Conservation (phyloP, 2,329 filamentous ascomycete species). For the Madurella mycetomatis region DNA sequence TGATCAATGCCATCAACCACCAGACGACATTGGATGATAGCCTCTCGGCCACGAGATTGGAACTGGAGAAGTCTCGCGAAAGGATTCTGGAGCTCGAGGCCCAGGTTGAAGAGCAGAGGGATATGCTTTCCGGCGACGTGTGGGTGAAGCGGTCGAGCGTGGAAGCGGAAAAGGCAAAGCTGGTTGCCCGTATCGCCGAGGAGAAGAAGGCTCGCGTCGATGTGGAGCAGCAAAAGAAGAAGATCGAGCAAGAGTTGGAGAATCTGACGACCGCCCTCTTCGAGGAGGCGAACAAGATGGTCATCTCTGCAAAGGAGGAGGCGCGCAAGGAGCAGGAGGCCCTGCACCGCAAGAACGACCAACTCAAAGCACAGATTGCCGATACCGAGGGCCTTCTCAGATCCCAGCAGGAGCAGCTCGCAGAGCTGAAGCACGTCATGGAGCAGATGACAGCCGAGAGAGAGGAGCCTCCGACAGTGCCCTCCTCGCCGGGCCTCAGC, state of each 20-base stretch:
- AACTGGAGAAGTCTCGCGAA: constrained; percentile 69
- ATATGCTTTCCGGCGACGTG: constrained; percentile 67
- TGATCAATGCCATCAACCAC: constrained; percentile 96
- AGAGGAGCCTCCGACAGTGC: constrained; percentile 72
- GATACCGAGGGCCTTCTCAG: constrained; percentile 82
- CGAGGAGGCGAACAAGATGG: constrained; percentile 98
- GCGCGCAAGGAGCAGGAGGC: constrained; percentile 79
- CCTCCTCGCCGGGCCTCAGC: constrained; percentile 73
- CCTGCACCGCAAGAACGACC: constrained; percentile 79
- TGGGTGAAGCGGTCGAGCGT: constrained; percentile 70
- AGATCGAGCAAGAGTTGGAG: constrained; percentile 89
- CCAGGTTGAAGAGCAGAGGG: constrained; percentile 61
- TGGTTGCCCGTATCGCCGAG: constrained; percentile 56
- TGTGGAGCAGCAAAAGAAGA: constrained; percentile 74
- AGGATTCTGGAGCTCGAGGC: constrained; percentile 65
- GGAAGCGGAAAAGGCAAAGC: constrained; percentile 64
- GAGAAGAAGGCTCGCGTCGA: constrained; percentile 62
- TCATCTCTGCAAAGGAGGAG: constrained; percentile 84
- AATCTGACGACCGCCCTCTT: constrained; percentile 89
- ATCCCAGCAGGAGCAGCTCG: constrained; percentile 88
- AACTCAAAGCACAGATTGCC: constrained; percentile 75
- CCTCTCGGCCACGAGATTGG: constrained; percentile 74
- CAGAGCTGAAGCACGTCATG: constrained; percentile 88
- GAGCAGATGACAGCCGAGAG: constrained; percentile 73
- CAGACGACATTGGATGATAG: constrained; percentile 89